These are phyloP conservation scores for Prototheca wickerhamii DNA, from an alignment of 163 green algal genomes.

Conservation along the genomic window DNA sequence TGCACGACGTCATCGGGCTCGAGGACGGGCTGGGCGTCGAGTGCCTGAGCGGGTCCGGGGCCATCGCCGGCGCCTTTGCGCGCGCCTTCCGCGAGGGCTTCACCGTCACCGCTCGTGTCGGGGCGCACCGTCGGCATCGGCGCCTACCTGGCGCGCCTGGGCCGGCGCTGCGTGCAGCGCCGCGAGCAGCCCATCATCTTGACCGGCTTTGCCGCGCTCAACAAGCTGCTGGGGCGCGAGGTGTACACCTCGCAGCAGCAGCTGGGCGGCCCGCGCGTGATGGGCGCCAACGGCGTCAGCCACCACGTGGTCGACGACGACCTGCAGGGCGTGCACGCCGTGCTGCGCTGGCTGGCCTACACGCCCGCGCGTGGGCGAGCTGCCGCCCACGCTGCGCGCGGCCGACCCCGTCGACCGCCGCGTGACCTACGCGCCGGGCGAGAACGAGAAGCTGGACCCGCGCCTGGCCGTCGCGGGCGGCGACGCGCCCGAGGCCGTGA, in stretches of 20 bases:
- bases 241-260: slow-evolving; percentile 98
- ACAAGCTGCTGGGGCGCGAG: slow-evolving; percentile 94
- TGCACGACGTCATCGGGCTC: slow-evolving; percentile 74
- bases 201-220: slow-evolving; percentile 91
- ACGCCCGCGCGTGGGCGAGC: slow-evolving; percentile 49
- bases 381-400: slow-evolving; percentile 39
- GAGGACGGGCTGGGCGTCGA: slow-evolving; percentile 96
- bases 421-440: slow-evolving; percentile 51
- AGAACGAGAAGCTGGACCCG: slow-evolving; percentile 72
- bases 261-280: slow-evolving; percentile 85
- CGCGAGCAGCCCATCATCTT: slow-evolving; percentile 96
- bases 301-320: slow-evolving; percentile 91
- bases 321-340: slow-evolving; percentile 45
- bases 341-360: slow-evolving; percentile 71
- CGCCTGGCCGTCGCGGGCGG: slow-evolving; percentile 63
- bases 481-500: not conserved
- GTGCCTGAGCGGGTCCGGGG: slow-evolving; percentile 86
- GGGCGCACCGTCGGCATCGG: slow-evolving; percentile 95
- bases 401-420: slow-evolving; percentile 48
- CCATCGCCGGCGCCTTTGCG: slow-evolving; percentile 67
- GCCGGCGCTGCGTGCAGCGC: slow-evolving; percentile 83
- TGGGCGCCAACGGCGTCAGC: slow-evolving; percentile 84
- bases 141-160: slow-evolving; percentile 94
- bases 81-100: slow-evolving; percentile 79
- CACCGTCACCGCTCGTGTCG: slow-evolving; percentile 86